phyloP scores from a whole-genome alignment of 2,329 filamentous ascomycete genomes.

The Cladorrhinum sp. region DNA sequence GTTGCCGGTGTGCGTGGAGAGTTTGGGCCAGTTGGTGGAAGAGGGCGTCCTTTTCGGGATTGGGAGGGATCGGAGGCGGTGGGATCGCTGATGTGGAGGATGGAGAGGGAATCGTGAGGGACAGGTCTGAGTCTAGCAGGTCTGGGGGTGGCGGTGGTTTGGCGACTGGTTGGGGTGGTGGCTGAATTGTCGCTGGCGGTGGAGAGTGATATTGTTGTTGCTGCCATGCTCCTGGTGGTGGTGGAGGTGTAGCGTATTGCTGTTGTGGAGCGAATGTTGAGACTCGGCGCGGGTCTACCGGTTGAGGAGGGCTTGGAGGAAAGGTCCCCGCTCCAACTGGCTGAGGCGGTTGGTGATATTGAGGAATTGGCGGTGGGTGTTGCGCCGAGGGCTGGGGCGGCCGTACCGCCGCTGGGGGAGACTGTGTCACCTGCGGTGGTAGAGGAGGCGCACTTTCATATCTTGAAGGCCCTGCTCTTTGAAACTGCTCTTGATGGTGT shows the following conservation, averaged over 20 bases:
- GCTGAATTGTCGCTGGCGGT: conserved; percentile 16
- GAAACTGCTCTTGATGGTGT: conserved; percentile 14
- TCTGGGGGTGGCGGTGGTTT: conserved; percentile 49
- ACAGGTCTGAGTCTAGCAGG: conserved; percentile 56
- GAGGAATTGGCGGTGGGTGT: conserved; percentile 22
- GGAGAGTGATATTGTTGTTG: conserved; percentile 21
- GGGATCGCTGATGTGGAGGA: conserved; percentile 50
- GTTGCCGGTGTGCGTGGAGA: conserved; percentile 66
- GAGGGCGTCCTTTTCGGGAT: conserved; percentile 90
- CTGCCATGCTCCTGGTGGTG: conserved; percentile 29
- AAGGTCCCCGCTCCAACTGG: conserved; percentile 13
- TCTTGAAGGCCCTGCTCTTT: conserved; percentile 34
- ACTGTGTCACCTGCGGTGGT: conserved; percentile 33
- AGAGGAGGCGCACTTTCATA: conserved; percentile 50
- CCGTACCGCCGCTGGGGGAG: conserved; percentile 9
- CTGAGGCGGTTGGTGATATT: conserved; percentile 27
- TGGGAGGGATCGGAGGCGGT: conserved; percentile 86
- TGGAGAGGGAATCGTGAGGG: conserved; percentile 46
- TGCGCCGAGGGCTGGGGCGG: conserved; percentile 17
- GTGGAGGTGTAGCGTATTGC: conserved; percentile 22
- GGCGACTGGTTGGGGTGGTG: conserved; percentile 26
- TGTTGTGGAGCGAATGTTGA: conserved; percentile 17
- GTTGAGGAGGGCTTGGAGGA: conserved; percentile 19
- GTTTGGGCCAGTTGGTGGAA: conserved; percentile 71
- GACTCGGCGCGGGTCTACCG: conserved; percentile 17